A percentile compares a stretch with the other conserved stretches of the same genome.
These are phyloP conservation scores for Leptographium flavum DNA, from an alignment of 2,329 filamentous ascomycete species.

Conservation along the genomic window DNA sequence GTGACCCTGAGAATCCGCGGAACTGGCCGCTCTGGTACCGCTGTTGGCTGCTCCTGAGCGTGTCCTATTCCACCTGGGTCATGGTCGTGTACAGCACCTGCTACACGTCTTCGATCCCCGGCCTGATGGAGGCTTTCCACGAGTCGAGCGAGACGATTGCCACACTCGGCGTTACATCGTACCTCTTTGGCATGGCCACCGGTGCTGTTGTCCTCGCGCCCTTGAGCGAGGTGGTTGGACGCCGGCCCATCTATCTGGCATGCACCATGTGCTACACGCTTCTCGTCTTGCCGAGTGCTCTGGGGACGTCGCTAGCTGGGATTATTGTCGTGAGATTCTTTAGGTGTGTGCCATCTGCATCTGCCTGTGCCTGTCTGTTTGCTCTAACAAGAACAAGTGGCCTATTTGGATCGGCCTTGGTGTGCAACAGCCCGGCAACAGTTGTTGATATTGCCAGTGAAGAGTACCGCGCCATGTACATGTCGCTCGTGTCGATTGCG, in stretches of 20 bases:
- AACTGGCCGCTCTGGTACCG: constrained; percentile 48
- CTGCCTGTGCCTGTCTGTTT: constrained; percentile 2
- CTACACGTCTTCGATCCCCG: constrained; percentile 55
- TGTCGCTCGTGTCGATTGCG: constrained; percentile 71
- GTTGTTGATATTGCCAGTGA: constrained; percentile 74
- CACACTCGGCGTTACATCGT: constrained; percentile 61
- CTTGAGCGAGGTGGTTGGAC: constrained; percentile 51
- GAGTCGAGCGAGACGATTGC: constrained; percentile 36
- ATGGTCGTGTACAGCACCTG: constrained; percentile 57
- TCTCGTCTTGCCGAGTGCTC: constrained; percentile 53
- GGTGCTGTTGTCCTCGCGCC: constrained; percentile 62
- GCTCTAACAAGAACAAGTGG: constrained; percentile 9
- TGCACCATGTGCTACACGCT: constrained; percentile 48
- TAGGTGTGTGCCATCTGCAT: constrained; percentile 23
- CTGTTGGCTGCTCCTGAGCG: constrained; percentile 22
- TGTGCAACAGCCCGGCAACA: constrained; percentile 70
- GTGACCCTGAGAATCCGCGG: constrained; percentile 47
- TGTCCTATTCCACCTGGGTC: constrained; percentile 28
- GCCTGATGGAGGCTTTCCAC: constrained; percentile 51
- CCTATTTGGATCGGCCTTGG: constrained; percentile 49
- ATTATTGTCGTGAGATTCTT: constrained; percentile 58
- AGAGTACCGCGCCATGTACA: constrained; percentile 65
- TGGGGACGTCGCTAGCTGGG: constrained; percentile 48
- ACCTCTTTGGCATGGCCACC: constrained; percentile 54
- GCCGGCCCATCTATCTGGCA: constrained; percentile 49